Evolutionary conservation across 768 basidiomycete species (phyloP).

Genomic region (Auricularia auricula-judae): DNA sequence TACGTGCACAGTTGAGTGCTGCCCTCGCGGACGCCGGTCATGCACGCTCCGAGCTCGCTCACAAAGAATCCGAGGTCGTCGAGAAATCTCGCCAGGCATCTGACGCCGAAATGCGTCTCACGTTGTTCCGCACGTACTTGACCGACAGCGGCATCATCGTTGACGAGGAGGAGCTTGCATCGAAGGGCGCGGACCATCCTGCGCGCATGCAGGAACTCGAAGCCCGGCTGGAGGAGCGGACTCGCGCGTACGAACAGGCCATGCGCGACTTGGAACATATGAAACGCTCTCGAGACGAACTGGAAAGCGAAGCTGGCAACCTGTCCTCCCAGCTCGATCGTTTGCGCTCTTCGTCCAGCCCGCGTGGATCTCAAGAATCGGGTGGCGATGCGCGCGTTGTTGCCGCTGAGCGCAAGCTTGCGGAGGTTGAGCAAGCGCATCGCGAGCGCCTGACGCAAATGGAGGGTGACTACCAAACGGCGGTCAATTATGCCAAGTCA

Average conservation of each 20-base stretch:
- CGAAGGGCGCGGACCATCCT: constrained; percentile 24
- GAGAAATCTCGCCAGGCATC: constrained; percentile 55
- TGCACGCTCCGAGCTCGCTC: constrained; percentile 55
- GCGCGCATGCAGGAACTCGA: constrained; percentile 65
- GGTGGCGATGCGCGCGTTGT: constrained; percentile 32
- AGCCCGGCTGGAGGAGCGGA: constrained; percentile 59
- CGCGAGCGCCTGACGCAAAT: constrained; percentile 76
- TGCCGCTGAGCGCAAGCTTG: constrained; percentile 68
- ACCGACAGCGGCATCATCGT: constrained; percentile 77
- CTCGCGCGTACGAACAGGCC: constrained; percentile 57
- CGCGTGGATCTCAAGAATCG: constrained; percentile 22
- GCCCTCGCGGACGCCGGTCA: constrained; percentile 59
- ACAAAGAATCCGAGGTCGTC: constrained; percentile 52
- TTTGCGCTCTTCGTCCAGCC: constrained; percentile 47
- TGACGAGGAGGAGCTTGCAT: constrained; percentile 57
- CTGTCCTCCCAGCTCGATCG: constrained; percentile 60
- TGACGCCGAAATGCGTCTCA: constrained; percentile 62
- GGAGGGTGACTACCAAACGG: constrained; percentile 92
- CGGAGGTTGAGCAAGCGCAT: constrained; percentile 68
- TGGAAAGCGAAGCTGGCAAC: constrained; percentile 54
- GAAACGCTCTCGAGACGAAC: constrained; percentile 58
- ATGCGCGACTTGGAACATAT: constrained; percentile 65
- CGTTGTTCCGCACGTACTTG: constrained; percentile 75
- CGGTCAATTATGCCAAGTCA: constrained; percentile 95
- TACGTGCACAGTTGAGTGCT: constrained; percentile 62